Percentiles rank a stretch among this genome's conserved stretches.
Evolutionary conservation across 768 basidiomycete genomes (phyloP).

Genomic region (Suillus luteus): DNA sequence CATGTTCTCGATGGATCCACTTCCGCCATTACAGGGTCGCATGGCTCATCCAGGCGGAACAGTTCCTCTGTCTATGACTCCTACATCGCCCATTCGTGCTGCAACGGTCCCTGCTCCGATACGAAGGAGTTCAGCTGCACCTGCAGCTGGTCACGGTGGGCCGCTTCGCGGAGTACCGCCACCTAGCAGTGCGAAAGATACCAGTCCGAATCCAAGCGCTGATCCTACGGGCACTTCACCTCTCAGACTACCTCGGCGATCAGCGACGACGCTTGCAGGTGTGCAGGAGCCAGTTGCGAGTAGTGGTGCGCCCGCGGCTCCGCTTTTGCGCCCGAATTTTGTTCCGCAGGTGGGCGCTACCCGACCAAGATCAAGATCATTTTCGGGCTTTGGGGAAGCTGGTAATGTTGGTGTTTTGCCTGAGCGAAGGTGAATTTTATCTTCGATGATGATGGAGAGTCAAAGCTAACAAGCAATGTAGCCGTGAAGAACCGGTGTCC

Average conservation of each 20-base stretch:
- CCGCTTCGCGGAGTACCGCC: background rate
- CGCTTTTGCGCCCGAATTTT: conserved; percentile 63
- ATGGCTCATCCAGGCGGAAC: background rate
- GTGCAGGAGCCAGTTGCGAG: conserved; percentile 1
- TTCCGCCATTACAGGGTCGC: conserved; percentile 24
- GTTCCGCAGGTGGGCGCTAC: conserved; percentile 52
- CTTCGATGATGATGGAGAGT: conserved; percentile 4
- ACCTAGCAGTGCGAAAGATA: conserved; percentile 1
- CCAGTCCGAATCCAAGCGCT: background rate
- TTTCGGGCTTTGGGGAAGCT: conserved; percentile 65
- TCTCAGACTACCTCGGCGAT: conserved; percentile 25
- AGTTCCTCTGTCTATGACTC: conserved; percentile 1
- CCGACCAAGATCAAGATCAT: conserved; percentile 68
- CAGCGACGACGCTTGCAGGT: conserved; percentile 8
- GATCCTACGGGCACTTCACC: background rate
- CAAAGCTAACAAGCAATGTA: conserved; percentile 15
- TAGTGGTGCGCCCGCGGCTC: conserved; percentile 14
- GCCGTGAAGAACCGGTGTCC: conserved; percentile 28
- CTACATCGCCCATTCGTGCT: conserved; percentile 25
- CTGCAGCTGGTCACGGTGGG: background rate
- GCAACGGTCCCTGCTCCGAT: conserved; percentile 35
- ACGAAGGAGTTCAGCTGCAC: conserved; percentile 19
- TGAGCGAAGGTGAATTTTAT: conserved; percentile 23
- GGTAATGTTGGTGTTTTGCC: conserved; percentile 1
- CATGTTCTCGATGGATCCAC: conserved; percentile 57